Conservation (phyloP, 495 filamentous ascomycete species). For the Hypoxylon subgilvum region DNA sequence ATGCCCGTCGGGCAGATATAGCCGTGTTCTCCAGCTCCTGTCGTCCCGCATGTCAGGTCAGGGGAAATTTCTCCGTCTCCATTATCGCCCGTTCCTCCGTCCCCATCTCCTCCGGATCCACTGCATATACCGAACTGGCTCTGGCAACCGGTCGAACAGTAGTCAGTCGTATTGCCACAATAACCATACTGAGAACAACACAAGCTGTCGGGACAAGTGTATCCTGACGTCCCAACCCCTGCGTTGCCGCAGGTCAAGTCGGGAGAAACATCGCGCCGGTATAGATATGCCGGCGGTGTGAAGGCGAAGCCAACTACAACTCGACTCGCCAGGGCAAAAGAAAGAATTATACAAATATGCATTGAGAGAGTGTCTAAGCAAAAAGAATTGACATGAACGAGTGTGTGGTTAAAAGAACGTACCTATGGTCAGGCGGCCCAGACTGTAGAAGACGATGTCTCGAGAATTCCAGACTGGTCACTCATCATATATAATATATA, state of each 20-base stretch:
- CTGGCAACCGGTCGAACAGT: conserved; percentile 51
- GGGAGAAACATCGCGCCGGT: conserved; percentile 42
- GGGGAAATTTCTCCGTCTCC: conserved; percentile 24
- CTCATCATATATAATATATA: conserved; percentile 27
- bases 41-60: conserved; percentile 42
- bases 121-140: conserved; percentile 44
- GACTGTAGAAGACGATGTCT: not conserved
- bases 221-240: conserved; percentile 39
- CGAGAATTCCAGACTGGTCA: not conserved
- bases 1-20: conserved; percentile 42
- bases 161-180: conserved; percentile 48
- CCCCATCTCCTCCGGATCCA: conserved; percentile 27
- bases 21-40: conserved; percentile 41
- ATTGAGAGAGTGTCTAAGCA: conserved; percentile 17
- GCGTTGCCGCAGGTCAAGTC: conserved; percentile 48
- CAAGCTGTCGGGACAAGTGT: conserved; percentile 39
- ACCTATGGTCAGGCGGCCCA: not conserved
- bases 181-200: conserved; percentile 51
- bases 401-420: conserved; percentile 9
- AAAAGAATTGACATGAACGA: conserved; percentile 16
- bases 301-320: conserved; percentile 14
- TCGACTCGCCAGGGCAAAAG: conserved; percentile 4
- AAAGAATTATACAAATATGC: not conserved
- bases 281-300: conserved; percentile 15
- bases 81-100: conserved; percentile 9